These are phyloP conservation scores for Pythium brassicae DNA, from an alignment of 352 stramenopile species.

Conservation along the genomic window DNA sequence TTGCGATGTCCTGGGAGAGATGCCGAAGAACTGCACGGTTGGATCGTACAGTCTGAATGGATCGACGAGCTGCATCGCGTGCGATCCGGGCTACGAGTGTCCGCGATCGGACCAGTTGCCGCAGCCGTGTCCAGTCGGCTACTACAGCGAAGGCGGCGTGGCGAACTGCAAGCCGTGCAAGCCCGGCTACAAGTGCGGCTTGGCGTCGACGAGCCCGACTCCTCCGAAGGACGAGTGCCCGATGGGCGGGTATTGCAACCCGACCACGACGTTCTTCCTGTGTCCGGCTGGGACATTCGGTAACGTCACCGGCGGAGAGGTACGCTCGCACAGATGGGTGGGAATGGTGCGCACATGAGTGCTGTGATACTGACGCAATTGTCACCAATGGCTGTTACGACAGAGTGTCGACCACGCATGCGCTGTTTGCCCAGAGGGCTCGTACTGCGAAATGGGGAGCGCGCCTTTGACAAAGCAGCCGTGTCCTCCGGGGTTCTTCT, in stretches of 20 bases:
- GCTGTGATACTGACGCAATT: neutral
- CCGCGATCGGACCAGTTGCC: constrained; percentile 61
- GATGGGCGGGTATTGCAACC: constrained; percentile 88
- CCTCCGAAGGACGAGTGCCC: constrained; percentile 81
- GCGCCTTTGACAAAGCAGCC: constrained; percentile 56
- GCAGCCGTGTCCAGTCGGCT: constrained; percentile 82
- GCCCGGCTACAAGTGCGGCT: constrained; percentile 75
- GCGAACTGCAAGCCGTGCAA: constrained; percentile 61
- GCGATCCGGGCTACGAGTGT: constrained; percentile 82
- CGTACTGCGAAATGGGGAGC: constrained; percentile 76
- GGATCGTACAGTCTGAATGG: constrained; percentile 77
- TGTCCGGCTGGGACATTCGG: constrained; percentile 87
- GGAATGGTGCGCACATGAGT: neutral
- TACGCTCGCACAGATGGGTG: constrained; percentile 13
- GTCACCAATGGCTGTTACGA: neutral
- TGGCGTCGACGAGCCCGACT: constrained; percentile 77
- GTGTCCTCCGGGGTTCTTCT: constrained; percentile 69
- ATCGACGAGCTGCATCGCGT: constrained; percentile 62
- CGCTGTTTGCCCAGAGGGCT: constrained; percentile 61
- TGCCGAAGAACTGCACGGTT: constrained; percentile 66
- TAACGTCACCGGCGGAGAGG: constrained; percentile 74
- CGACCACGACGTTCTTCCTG: constrained; percentile 73
- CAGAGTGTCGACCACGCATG: constrained; percentile 82
- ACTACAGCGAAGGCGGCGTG: constrained; percentile 76
- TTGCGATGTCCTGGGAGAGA: constrained; percentile 60